phyloP scores from a whole-genome alignment of 352 stramenopile species.

The Thraustochytrium striatum region DNA sequence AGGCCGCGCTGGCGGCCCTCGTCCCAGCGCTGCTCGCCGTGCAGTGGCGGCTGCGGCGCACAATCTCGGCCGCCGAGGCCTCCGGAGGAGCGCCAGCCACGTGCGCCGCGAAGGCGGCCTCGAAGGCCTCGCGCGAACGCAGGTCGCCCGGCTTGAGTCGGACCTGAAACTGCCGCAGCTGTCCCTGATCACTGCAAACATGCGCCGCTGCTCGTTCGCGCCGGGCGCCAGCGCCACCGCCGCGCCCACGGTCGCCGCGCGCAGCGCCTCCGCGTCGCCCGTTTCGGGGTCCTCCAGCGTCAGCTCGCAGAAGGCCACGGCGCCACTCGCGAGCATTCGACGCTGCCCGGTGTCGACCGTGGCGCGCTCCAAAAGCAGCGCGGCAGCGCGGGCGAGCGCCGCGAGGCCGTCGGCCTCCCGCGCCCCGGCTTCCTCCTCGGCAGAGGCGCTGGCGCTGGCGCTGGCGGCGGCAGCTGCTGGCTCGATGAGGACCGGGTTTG shows the following conservation, averaged over 20 bases:
- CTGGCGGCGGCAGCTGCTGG: neutral
- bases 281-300: neutral
- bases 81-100: too few relatives aligned
- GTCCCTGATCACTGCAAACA: too few relatives aligned
- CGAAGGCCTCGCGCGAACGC: too few relatives aligned
- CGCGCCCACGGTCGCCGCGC: neutral
- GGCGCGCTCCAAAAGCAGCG: conserved; percentile 2
- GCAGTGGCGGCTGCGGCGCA: neutral
- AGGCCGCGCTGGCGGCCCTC: neutral
- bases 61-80: too few relatives aligned
- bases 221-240: too few relatives aligned
- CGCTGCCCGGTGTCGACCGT: neutral
- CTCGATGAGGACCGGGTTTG: neutral
- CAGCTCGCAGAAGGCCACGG: neutral
- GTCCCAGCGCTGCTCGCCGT: neutral
- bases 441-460: neutral
- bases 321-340: too few relatives aligned
- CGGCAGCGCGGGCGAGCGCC: too few relatives aligned
- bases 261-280: neutral
- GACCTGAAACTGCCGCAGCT: too few relatives aligned
- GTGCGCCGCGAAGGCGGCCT: too few relatives aligned
- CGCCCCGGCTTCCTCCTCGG: neutral
- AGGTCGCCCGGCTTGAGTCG: too few relatives aligned
- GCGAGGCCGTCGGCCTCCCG: conserved; percentile 2
- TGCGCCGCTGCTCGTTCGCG: too few relatives aligned